phyloP scores from a whole-genome alignment of 192 early-diverging fungal genomes.

The Podila verticillata region DNA sequence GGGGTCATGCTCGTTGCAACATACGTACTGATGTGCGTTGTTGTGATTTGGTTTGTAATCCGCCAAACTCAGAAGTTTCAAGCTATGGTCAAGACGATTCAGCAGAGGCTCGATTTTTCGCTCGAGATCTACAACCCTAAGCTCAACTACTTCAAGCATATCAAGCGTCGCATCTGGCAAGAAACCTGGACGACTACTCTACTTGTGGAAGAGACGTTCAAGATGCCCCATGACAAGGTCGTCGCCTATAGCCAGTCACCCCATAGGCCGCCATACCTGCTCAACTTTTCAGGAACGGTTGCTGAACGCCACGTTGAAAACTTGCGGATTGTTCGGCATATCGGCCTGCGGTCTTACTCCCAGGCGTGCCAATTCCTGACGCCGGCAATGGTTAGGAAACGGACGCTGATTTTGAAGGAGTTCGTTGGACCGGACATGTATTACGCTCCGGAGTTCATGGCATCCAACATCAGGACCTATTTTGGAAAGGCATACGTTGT shows the following conservation, averaged over 20 bases:
- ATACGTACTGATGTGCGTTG: slow-evolving; percentile 40
- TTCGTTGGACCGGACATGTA: slow-evolving; percentile 75
- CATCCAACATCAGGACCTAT: slow-evolving; percentile 60
- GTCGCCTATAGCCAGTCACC: slow-evolving; percentile 61
- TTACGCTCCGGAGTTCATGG: slow-evolving; percentile 62
- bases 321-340: slow-evolving; percentile 62
- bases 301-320: slow-evolving; percentile 77
- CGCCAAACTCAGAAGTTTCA: slow-evolving; percentile 52
- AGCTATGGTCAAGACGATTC: slow-evolving; percentile 55
- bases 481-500: slow-evolving; percentile 71
- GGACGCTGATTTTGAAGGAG: slow-evolving; percentile 51
- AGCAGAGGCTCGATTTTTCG: slow-evolving; percentile 57
- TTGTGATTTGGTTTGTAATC: slow-evolving; percentile 57
- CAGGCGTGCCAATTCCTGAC: slow-evolving; percentile 51
- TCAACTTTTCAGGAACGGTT: slow-evolving; percentile 70
- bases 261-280: slow-evolving; percentile 71
- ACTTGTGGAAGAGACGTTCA: slow-evolving; percentile 65
- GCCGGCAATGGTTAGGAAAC: slow-evolving; percentile 30
- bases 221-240: slow-evolving; percentile 60
- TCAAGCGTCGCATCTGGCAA: slow-evolving; percentile 71
- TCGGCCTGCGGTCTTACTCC: slow-evolving; percentile 62
- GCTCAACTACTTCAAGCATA: slow-evolving; percentile 50
- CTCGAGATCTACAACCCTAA: slow-evolving; percentile 59
- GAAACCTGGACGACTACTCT: slow-evolving; percentile 75
- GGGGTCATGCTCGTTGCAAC: slow-evolving; percentile 57